Evolutionary conservation across 257 asterid genomes (phyloP), one percentile per base, ranked within the genome.

Genomic region (Solanum ahanhuiri): DNA sequence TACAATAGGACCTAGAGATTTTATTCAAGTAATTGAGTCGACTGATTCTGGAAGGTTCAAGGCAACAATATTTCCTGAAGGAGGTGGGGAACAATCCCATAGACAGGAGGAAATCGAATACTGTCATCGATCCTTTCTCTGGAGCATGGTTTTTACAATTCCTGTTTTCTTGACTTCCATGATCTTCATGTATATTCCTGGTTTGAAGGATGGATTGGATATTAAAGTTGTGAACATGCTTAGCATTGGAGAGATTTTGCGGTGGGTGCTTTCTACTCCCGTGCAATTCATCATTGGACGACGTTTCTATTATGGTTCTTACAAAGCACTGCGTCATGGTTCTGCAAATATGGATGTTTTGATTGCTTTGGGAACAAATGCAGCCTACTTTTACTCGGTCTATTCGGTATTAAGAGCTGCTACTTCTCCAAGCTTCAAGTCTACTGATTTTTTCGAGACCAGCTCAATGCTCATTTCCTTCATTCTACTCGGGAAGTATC

Each of bases 321-420:
- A 81, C 54, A 89, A 89, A 82, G 91, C 93, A 48, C 39, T 91
- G 35, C 83, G 89, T 33, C 87, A 91, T 85, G 91, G 91, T 73
- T 87, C 89, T 77, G 90, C 92, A 75, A 91, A 89, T 86, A 91
- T 91, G 93, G 92, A 91, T 87, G 92, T 91, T 39, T 81, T 91
- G 85, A 89, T 91, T 85, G 90, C 92, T 37, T 58, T 91, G 87
- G 93, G 93, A 54, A 91, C 93, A 39, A 91, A 91, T 89, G 87
- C 93, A 34, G 92, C 93, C 8, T 91, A 91, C 90, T 89, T 91
- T 73, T 91, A 91, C 82, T 91, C 91, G 5, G 91, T 91, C 15
- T 91, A 91, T 86, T 91, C 91, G 3, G 89, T 89, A 12, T 22
- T 91, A 83, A 91, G 91, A 85, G 91, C 93, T 63, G 91, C 93